Evolutionary conservation across 495 filamentous ascomycete genomes (phyloP).

Genomic region (Aspergillus sclerotioniger): DNA sequence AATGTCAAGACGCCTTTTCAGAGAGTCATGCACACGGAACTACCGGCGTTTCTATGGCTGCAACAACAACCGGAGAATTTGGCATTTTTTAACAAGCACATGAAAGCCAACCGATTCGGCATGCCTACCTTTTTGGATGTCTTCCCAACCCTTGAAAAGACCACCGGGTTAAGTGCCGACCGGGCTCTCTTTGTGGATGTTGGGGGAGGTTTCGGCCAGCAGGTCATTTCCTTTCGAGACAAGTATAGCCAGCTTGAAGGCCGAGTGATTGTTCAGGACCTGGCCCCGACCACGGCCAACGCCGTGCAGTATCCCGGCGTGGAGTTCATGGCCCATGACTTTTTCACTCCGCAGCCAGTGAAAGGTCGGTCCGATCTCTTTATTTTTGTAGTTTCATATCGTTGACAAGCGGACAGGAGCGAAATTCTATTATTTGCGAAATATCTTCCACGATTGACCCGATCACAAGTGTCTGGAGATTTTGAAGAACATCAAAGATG

Average conservation of each 20-base stretch:
- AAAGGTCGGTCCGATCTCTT: constrained; percentile 24
- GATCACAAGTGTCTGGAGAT: constrained; percentile 1
- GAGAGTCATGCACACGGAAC: constrained; percentile 39
- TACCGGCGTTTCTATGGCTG: constrained; percentile 41
- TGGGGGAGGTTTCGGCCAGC: constrained; percentile 54
- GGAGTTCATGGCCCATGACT: constrained; percentile 45
- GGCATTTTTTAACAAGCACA: constrained; percentile 33
- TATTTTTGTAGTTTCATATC: neutral
- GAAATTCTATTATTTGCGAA: constrained; percentile 38
- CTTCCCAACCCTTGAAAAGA: constrained; percentile 23
- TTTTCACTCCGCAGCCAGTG: constrained; percentile 50
- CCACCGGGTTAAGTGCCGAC: constrained; percentile 9
- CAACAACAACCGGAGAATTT: constrained; percentile 37
- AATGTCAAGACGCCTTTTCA: constrained; percentile 37
- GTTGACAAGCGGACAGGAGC: constrained; percentile 22
- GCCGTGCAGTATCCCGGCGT: constrained; percentile 41
- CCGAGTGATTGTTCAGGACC: constrained; percentile 54
- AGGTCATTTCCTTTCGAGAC: constrained; percentile 43
- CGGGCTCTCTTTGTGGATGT: constrained; percentile 50
- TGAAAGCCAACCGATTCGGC: constrained; percentile 28
- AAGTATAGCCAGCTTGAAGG: constrained; percentile 41
- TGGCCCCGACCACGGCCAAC: constrained; percentile 36
- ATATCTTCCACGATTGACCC: constrained; percentile 9
- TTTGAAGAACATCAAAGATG: neutral
- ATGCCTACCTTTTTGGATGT: constrained; percentile 34